phyloP scores from a whole-genome alignment of 2,329 filamentous ascomycete species.

The Colletotrichum sp. region DNA sequence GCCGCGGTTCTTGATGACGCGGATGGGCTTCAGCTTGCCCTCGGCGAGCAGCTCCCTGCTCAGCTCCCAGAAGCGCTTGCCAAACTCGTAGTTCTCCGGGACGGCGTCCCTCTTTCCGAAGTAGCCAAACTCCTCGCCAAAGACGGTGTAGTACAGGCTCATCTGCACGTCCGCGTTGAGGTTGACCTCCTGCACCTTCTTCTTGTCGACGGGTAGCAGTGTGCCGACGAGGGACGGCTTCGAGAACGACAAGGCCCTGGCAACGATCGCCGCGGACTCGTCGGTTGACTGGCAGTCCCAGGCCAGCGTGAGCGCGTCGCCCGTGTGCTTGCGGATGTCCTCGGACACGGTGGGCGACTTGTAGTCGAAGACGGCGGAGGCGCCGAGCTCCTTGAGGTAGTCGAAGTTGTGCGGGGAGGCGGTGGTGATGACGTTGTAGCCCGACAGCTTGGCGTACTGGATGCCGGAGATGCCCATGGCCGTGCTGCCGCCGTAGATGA shows the following conservation, averaged over 20 bases:
- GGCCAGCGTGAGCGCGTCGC: constrained; percentile 26
- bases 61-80: constrained; percentile 37
- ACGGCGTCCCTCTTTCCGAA: constrained; percentile 16
- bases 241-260: constrained; percentile 14
- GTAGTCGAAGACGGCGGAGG: constrained; percentile 37
- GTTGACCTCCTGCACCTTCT: constrained; percentile 46
- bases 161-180: constrained; percentile 31
- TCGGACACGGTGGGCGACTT: constrained; percentile 22
- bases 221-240: constrained; percentile 39
- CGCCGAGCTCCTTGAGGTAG: constrained; percentile 34
- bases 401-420: constrained; percentile 38
- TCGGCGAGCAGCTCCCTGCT: constrained; percentile 33
- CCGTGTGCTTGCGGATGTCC: constrained; percentile 28
- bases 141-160: constrained; percentile 40
- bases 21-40: constrained; percentile 37
- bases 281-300: constrained; percentile 27
- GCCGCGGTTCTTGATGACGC: constrained; percentile 30
- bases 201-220: constrained; percentile 40
- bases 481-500: constrained; percentile 51
- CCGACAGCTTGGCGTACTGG: constrained; percentile 41
- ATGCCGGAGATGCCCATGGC: constrained; percentile 57
- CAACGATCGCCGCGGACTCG: constrained; percentile 25
- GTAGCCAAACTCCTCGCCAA: constrained; percentile 36
- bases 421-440: constrained; percentile 33
- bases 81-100: constrained; percentile 34